Evolutionary conservation across 2,329 filamentous ascomycete genomes (phyloP), one percentile per base, ranked within the genome.

Genomic region (Alternaria tenuissima): DNA sequence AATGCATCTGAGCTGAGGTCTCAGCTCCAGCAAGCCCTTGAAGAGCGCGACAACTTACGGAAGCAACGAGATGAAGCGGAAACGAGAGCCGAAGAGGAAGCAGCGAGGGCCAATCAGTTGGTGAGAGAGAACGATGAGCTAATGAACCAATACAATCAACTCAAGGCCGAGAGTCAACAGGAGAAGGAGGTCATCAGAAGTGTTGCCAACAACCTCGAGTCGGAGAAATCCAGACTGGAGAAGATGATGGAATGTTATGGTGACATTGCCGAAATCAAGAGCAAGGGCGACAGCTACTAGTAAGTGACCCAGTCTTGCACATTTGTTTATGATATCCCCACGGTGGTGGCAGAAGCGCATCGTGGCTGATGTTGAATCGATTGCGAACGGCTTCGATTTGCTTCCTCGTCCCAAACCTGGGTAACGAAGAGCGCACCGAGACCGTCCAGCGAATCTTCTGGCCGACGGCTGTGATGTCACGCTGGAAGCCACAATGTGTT

Each of bases 11-110:
- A 75, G 38, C 60, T 80, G 14, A 69, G 71, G 39, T 69, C 66
- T 34, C 71, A 80, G 49, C 79, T 83, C 59, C 80, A 82, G 60
- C 71, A 82, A 53, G 70, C 80, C 54, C 80, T 82, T 58, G 81
- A 81, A 62, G 84, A 87, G 64, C 81, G 82, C 52, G 81, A 83
- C 49, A 81, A 80, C 43, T 73, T 86, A 61, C 80, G 80, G 52
- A 84, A 82, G 71, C 47, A 43, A 5, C 49, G 52, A 34, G 51
- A 46, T 42, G 49, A 80, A 55, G 69, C 70, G 18, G 76, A 71
- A 34, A 69, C 68, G 46, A 77, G 74, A 59, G 71, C 75, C 22
- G 72, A 76, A 7, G 76, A 78, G 18, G 73, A 75, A 57, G 74
- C 67, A 56, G 67, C 65, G 8, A 67, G 64, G 49, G 71, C 59